phyloP scores from a whole-genome alignment of 1,284 basidiomycete species.

The Anthracocystis walkeri region DNA sequence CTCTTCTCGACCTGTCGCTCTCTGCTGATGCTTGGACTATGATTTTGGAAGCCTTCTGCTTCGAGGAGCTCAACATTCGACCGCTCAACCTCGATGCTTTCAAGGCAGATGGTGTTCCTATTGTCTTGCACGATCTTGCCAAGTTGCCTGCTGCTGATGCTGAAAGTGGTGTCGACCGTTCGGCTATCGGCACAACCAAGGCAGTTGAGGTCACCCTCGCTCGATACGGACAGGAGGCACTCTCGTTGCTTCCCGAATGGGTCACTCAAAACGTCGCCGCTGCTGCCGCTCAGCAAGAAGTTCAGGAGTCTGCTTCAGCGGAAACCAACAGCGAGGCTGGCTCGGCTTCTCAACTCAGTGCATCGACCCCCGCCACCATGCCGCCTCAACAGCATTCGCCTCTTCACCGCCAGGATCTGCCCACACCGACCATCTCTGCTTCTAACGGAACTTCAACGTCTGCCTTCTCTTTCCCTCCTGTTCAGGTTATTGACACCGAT shows the following conservation, averaged over 20 bases:
- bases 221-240: constrained; percentile 40
- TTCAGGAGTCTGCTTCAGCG: constrained; percentile 1
- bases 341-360: constrained; percentile 18
- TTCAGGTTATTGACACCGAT: constrained; percentile 60
- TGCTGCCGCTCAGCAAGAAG: constrained; percentile 4
- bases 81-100: constrained; percentile 43
- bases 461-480: constrained; percentile 37
- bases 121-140: constrained; percentile 35
- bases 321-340: constrained; percentile 22
- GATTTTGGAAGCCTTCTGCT: constrained; percentile 50
- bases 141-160: constrained; percentile 23
- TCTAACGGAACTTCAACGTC: constrained; percentile 6
- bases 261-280: constrained; percentile 8
- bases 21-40: constrained; percentile 33
- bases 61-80: constrained; percentile 44
- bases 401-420: constrained; percentile 41
- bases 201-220: constrained; percentile 23
- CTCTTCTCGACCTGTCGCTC: constrained; percentile 27
- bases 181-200: constrained; percentile 14
- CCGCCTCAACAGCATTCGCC: constrained; percentile 36
- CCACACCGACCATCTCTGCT: constrained; percentile 19
- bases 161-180: constrained; percentile 7
- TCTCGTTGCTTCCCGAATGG: constrained; percentile 36
- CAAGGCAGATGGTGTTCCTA: constrained; percentile 39
- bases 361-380: constrained; percentile 31